Conservation (phyloP, 805 yeast genomes). For the Danielozyma ontarioensis region DNA sequence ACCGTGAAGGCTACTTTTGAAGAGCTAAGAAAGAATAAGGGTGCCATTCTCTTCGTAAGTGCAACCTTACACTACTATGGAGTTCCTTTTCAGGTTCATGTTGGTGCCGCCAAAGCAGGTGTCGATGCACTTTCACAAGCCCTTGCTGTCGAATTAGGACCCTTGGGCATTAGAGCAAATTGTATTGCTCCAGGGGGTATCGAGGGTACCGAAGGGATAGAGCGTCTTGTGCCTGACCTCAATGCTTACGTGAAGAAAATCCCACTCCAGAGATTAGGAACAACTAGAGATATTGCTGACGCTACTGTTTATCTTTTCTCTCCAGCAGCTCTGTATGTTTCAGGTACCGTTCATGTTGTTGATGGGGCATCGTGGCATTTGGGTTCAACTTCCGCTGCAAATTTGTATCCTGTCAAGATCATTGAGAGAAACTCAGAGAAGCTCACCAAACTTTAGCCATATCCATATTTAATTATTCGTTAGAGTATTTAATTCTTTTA, state of each 20-base stretch:
- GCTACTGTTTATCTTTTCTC: constrained; percentile 24
- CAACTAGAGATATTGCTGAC: constrained; percentile 24
- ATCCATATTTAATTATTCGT: neutral
- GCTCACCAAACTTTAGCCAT: constrained; percentile 8
- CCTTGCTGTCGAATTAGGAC: constrained; percentile 26
- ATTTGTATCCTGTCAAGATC: constrained; percentile 28
- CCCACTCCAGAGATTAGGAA: constrained; percentile 21
- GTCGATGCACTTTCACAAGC: constrained; percentile 26
- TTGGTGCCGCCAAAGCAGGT: constrained; percentile 28
- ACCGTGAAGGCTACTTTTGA: constrained; percentile 37
- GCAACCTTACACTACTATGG: constrained; percentile 43
- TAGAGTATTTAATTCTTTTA: too few relatives aligned
- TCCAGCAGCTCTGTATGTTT: constrained; percentile 20
- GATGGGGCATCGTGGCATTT: constrained; percentile 25
- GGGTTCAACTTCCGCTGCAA: constrained; percentile 12
- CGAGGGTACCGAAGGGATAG: constrained; percentile 23
- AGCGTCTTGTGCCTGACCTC: constrained; percentile 13
- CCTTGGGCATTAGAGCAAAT: constrained; percentile 23
- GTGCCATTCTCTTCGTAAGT: constrained; percentile 32
- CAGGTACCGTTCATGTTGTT: constrained; percentile 22
- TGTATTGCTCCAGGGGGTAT: constrained; percentile 25
- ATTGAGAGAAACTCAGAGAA: constrained; percentile 9
- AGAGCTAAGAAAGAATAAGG: constrained; percentile 34
- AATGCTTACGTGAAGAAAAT: constrained; percentile 7
- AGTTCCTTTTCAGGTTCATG: constrained; percentile 32